These are phyloP conservation scores for Torulaspora delbrueckii DNA, from an alignment of 805 yeast genomes.

Conservation along the genomic window DNA sequence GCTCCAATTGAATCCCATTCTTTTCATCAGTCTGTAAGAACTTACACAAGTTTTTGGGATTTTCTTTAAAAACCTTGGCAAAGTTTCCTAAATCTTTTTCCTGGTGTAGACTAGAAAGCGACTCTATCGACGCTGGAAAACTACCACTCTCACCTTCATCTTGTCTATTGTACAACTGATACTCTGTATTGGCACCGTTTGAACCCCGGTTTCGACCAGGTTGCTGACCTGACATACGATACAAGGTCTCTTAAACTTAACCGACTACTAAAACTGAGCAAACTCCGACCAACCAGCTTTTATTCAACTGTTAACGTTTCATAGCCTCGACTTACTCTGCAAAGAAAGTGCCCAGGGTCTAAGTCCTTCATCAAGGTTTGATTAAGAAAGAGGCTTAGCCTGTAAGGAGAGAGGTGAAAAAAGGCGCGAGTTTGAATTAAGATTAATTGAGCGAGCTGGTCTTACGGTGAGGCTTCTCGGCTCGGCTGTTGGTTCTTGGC, in stretches of 20 bases:
- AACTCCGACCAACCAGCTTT: neutral
- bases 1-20: slow-evolving; percentile 22
- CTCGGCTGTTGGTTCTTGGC: neutral
- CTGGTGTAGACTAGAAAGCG: slow-evolving; percentile 29
- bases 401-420: neutral
- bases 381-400: slow-evolving; percentile 4
- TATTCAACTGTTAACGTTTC: neutral
- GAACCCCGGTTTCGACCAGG: neutral
- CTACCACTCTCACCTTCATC: slow-evolving; percentile 1
- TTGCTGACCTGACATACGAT: slow-evolving; percentile 2
- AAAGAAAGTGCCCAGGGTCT: neutral
- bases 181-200: slow-evolving; percentile 1
- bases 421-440: neutral
- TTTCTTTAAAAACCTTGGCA: slow-evolving; percentile 21
- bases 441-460: neutral
- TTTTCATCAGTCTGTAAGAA: slow-evolving; percentile 22
- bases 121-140: slow-evolving; percentile 17
- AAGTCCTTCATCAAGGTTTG: neutral
- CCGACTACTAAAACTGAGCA: neutral
- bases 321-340: neutral
- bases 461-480: neutral
- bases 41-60: slow-evolving; percentile 19
- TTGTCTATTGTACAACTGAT: slow-evolving; percentile 7
- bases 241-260: neutral
- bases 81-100: slow-evolving; percentile 32